Evolutionary conservation across 2,329 filamentous ascomycete genomes (phyloP).

Genomic region (Sclerotinia spermophila): DNA sequence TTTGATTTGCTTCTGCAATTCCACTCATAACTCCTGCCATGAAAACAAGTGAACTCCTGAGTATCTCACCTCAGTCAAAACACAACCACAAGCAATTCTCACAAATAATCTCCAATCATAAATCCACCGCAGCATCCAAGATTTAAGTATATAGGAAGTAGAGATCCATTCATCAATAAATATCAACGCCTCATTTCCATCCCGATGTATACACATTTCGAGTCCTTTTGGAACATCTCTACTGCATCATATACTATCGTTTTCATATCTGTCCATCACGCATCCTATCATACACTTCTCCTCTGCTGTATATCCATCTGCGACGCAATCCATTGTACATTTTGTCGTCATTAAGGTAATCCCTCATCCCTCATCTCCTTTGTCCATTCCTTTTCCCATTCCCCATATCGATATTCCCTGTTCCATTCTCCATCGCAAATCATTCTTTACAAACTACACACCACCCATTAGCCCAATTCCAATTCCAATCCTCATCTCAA

Average conservation of each 20-base stretch:
- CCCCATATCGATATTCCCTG: not conserved
- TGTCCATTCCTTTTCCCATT: not conserved
- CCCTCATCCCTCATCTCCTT: not conserved
- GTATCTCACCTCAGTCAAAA: not conserved
- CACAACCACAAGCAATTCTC: not conserved
- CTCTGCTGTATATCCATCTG: not conserved
- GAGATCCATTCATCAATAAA: constrained; percentile 18
- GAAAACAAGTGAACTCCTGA: not conserved
- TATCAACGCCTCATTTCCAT: constrained; percentile 14
- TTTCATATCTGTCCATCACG: not conserved
- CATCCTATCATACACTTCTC: constrained; percentile 8
- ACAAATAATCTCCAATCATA: not conserved
- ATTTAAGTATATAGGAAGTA: constrained; percentile 4
- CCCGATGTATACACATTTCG: constrained; percentile 1
- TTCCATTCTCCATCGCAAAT: not conserved
- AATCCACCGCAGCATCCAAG: not conserved
- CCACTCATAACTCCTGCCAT: too few species aligned
- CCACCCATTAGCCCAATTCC: not conserved
- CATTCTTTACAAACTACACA: not conserved
- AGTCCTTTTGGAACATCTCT: not conserved
- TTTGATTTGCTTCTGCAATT: not conserved
- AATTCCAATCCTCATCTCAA: not conserved
- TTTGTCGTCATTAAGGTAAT: constrained; percentile 6
- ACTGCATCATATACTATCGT: not conserved
- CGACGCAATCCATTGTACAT: not conserved